Evolutionary conservation across 306 rosid genomes (phyloP), one percentile per base, ranked within the genome.

Genomic region (Luffa aegyptiaca): DNA sequence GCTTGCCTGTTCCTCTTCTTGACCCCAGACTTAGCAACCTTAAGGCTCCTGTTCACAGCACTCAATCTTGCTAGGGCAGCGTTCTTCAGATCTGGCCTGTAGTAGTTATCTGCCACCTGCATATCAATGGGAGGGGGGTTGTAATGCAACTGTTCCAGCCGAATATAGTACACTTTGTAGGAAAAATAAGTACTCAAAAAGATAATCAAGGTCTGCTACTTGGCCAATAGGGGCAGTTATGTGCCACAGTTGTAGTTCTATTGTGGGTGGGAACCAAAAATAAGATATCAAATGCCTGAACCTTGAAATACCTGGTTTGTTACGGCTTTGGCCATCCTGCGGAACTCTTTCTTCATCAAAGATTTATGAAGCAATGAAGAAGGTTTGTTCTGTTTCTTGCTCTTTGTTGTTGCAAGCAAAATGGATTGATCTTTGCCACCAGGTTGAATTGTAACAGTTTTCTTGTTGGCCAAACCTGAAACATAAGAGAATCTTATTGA

Each of bases 381-480:
- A 18, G 98, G 99, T 75, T 91, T 91, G 89, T 86, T 96, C 73
- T 93, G 98, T 45, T 96, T 96, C 96, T 88, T 96, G 53, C 93
- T 87, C 91, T 96, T 96, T 0, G 90, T 87, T 2, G 99, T 96
- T 11, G 94, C 98, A 65, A 96, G 86, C 86, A 91, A 57, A 83
- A 96, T 93, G 61, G 89, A 77, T n/a, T 81, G 96, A 77, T 90
- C 97, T 39, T 90, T 96, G 26, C 91, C 98, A 0, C 44, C 87
- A 57, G 92, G 83, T 81, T 90, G 97, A 84, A 96, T 79, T 20
- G 96, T 86, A 56, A 96, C 93, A 35, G 96, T 96, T 82, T 96
- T 96, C 96, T 90, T 93, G 93, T 96, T 93, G 37, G 99, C 97
- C 96, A 96, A 88, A 59, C 99, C 99, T 96, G 76, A 21, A 21